Percentiles rank a stretch among this genome's conserved stretches.
phyloP scores from a whole-genome alignment of 331 rosid genomes.

The Quercus lobata region DNA sequence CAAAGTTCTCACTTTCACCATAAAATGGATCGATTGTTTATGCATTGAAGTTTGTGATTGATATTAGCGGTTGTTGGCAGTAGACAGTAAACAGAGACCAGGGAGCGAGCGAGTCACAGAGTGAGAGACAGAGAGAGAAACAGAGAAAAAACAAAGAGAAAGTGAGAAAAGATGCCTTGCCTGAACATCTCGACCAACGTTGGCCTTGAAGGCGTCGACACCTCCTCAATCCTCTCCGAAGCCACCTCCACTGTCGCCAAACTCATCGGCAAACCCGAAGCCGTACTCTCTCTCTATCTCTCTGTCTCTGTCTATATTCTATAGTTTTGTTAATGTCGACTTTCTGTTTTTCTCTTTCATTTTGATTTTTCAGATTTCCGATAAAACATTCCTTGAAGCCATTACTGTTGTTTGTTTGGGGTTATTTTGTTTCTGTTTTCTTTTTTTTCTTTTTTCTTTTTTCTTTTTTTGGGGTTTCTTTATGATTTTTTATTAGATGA shows the following conservation, averaged over 20 bases:
- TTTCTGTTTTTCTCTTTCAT: neutral
- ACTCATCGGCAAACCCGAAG: constrained; percentile 78
- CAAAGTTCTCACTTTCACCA: too few relatives aligned
- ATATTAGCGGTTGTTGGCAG: too few relatives aligned
- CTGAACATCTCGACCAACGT: constrained; percentile 82
- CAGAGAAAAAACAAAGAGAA: neutral
- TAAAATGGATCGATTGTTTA: too few relatives aligned
- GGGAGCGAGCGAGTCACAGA: too few relatives aligned
- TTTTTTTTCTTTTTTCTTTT: neutral
- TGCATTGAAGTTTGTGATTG: too few relatives aligned
- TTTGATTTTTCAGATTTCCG: neutral
- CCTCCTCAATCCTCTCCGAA: constrained; percentile 87
- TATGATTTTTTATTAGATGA: neutral
- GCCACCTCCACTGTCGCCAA: constrained; percentile 82
- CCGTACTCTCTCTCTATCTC: constrained; percentile 38
- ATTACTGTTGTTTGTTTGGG: neutral
- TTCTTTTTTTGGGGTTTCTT: neutral
- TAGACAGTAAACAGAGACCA: too few relatives aligned
- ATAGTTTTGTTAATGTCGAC: too few relatives aligned
- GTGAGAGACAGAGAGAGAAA: neutral
- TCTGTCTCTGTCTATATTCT: neutral
- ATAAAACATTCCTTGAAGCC: neutral
- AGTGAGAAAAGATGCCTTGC: constrained; percentile 69
- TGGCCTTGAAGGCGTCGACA: constrained; percentile 66
- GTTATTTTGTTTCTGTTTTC: neutral